Evolutionary conservation across 345 rosid species (phyloP), one percentile per base, ranked within the genome.

Genomic region (Angophora floribunda): DNA sequence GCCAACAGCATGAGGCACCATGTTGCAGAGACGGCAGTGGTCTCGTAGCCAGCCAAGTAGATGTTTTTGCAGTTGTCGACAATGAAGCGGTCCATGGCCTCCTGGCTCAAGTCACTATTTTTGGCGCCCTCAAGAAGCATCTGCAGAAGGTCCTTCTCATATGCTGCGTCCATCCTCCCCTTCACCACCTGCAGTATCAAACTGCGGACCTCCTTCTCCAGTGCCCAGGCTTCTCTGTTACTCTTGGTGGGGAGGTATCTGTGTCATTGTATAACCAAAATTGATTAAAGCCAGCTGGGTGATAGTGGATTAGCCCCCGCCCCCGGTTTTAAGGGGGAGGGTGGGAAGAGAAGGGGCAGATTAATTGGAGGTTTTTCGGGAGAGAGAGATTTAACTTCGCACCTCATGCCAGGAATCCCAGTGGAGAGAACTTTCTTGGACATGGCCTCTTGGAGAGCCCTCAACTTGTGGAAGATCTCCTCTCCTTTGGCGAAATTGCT

Each of bases 51-150:
- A 4, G 96, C 94, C 47, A 89, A 80, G 90, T 92, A 93, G 50
- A 93, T 92, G 88, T 92, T 92, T 93, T 92, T 94, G 92, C 93
- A 93, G 80, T 94, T 94, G 67, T 93, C 95, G 19, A 93, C 93
- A 3, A 91, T 88, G 89, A 92, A 92, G 44, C 85, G 79, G 21
- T 91, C 90, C 7, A 32, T 75, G 17, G 90, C 90, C 41, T 91
- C 89, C 41, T 87, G 84, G 32, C 44, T 88, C 14, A 86, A 53
- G n/a, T 91, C 59, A 16, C 89, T 84, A 14, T 13, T 86, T 90
- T 89, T 85, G 30, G 95, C 92, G 30, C 91, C 91, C 41, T 94
- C 90, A 10, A 92, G 88, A 52, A 94, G 26, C 88, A 87, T 90
- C 85, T 92, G 93, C 51, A 92, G 85, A 11, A 92, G 86, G 50